These are phyloP conservation scores for Terfezia boudieri DNA, from an alignment of 495 filamentous ascomycete species.

Conservation along the genomic window DNA sequence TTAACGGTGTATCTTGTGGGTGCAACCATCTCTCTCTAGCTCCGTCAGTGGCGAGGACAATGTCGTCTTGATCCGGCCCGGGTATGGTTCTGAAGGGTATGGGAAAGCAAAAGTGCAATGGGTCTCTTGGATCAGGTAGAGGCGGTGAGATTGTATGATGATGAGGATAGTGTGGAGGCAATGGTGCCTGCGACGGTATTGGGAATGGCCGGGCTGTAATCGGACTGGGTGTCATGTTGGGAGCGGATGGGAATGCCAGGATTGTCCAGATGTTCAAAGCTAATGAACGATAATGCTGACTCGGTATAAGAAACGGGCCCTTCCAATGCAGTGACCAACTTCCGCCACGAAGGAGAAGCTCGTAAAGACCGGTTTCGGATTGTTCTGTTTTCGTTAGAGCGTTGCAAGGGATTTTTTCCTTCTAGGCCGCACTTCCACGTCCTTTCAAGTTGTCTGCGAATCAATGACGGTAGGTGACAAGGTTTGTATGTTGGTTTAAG, in stretches of 20 bases:
- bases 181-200: constrained; percentile 16
- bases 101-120: constrained; percentile 57
- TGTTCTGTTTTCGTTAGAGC: too few species aligned
- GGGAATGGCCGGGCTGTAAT: constrained; percentile 13
- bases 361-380: too few species aligned
- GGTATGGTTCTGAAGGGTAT: constrained; percentile 81
- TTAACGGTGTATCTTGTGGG: constrained; percentile 61
- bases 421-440: too few species aligned
- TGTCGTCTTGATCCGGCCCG: constrained; percentile 76
- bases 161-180: constrained; percentile 3
- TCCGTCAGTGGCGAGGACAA: constrained; percentile 64
- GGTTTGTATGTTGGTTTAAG: constrained; percentile 2
- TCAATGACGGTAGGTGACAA: background rate
- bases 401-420: too few species aligned
- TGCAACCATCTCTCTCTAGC: constrained; percentile 80
- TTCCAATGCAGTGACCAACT: too few species aligned
- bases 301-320: too few species aligned
- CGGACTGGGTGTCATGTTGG: background rate
- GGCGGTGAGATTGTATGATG: constrained; percentile 2
- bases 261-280: too few species aligned
- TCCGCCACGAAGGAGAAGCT: too few species aligned
- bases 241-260: too few species aligned
- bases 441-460: too few species aligned
- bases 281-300: too few species aligned
- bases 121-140: constrained; percentile 5